Base-by-base conservation (phyloP, 805 yeast species). In the Lipomyces sp. region DNA sequence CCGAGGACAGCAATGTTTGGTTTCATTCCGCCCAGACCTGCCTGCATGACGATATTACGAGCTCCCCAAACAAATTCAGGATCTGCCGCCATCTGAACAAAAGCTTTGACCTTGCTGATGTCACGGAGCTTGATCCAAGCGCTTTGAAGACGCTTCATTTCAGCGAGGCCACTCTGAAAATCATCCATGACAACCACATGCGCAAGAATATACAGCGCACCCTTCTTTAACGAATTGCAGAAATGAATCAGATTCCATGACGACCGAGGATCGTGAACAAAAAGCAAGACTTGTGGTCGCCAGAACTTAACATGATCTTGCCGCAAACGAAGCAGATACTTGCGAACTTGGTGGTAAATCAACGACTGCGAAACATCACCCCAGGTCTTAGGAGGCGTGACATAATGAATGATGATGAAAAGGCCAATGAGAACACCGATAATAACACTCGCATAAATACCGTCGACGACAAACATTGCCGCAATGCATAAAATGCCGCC, bases 21-120 rank as follows among this genome's bases (percentile, higher is more conserved):
- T 73, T 86, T 89, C 99, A 95, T 95, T 11, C 97, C 98, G 6
- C 99, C 99, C n/a, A 95, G 80, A 0, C 99, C 99, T 2, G 97
- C 90, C 0, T 98, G 98, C 66, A 94, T 77, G 66, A 86, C 92
- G 8, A 95, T 92, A 75, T 94, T 94, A 68, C 99, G 82, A 0
- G 92, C 96, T 33, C 99, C 98, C 98, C 98, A 94, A 0, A 92
- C 89, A 53, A 95, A 81, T 1, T 89, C 84, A 0, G 97, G 93
- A 0, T 97, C 96, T 10, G 92, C 83, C 0, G 94, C 90, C 59
- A 95, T 86, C 75, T 95, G 99, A 5, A 95, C 95, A 82, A 95
- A 95, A 0, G 98, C 98, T 75, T 95, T 95, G 63, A 95, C 85
- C 42, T 86, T 84, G 1, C 90, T 82, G 69, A 88, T 71, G 72